Evolutionary conservation across 345 rosid species (phyloP).

Genomic region (Gossypium mustelinum): DNA sequence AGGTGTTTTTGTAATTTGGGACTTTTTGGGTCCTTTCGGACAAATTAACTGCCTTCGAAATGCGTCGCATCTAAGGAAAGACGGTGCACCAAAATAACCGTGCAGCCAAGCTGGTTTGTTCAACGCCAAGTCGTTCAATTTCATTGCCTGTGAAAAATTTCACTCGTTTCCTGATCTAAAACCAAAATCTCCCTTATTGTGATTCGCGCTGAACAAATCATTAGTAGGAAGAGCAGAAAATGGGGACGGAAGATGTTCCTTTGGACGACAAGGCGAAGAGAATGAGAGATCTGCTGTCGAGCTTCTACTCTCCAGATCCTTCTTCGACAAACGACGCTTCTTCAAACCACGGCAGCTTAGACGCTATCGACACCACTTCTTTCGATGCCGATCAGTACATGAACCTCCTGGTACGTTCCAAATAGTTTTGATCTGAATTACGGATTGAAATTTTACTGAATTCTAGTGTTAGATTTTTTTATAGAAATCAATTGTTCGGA

Average conservation of each 20-base stretch:
- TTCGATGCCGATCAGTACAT: conserved; percentile 92
- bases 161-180: neutral
- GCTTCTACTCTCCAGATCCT: conserved; percentile 97
- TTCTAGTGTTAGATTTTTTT: neutral
- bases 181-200: neutral
- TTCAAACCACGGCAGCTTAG: conserved; percentile 51
- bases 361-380: conserved; percentile 68
- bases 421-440: neutral
- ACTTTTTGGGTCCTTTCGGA: neutral
- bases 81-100: neutral
- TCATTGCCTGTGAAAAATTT: neutral
- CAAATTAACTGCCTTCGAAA: neutral
- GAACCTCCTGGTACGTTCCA: conserved; percentile 65
- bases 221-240: conserved; percentile 22
- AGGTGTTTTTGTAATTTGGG: neutral
- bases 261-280: conserved; percentile 98
- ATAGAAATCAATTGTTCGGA: neutral
- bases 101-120: neutral
- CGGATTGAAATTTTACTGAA: neutral
- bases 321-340: conserved; percentile 39
- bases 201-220: neutral
- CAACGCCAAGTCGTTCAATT: neutral
- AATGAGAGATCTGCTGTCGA: conserved; percentile 96
- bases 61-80: neutral
- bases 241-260: conserved; percentile 62